phyloP scores from a whole-genome alignment of 108 stramenopile genomes.

The Epithemia pelagica region DNA sequence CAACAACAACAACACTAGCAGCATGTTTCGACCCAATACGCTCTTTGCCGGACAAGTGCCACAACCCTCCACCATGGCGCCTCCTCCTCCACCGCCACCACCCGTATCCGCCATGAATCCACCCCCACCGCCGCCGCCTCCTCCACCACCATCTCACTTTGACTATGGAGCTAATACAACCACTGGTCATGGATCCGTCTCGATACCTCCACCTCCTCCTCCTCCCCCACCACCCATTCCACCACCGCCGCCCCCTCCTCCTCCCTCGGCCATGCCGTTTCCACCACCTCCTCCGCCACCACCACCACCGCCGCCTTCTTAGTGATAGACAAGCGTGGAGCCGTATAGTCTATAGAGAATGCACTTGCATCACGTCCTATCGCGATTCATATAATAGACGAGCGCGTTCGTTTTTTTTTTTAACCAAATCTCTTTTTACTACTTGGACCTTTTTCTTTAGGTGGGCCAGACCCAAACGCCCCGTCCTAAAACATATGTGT shows the following conservation, averaged over 20 bases:
- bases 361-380: too few species aligned
- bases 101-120: slow-evolving; percentile 6
- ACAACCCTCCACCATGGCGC: slow-evolving; percentile 10
- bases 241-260: slow-evolving; percentile 9
- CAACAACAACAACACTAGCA: neutral
- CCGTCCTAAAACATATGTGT: too few species aligned
- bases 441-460: too few species aligned
- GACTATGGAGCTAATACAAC: neutral
- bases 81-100: slow-evolving; percentile 25
- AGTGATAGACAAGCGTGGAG: neutral
- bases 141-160: slow-evolving; percentile 4
- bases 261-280: slow-evolving; percentile 13
- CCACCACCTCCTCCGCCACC: slow-evolving; percentile 6
- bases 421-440: too few species aligned
- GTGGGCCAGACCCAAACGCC: too few species aligned
- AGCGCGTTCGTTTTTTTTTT: too few species aligned
- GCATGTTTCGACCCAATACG: slow-evolving; percentile 15
- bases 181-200: neutral
- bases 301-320: slow-evolving; percentile 22
- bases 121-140: neutral
- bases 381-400: too few species aligned
- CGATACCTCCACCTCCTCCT: slow-evolving; percentile 18
- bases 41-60: slow-evolving; percentile 14
- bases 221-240: slow-evolving; percentile 19
- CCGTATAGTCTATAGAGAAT: too few species aligned